Conservation (phyloP, 1,139 yeast genomes). For the Pichia sp. region DNA sequence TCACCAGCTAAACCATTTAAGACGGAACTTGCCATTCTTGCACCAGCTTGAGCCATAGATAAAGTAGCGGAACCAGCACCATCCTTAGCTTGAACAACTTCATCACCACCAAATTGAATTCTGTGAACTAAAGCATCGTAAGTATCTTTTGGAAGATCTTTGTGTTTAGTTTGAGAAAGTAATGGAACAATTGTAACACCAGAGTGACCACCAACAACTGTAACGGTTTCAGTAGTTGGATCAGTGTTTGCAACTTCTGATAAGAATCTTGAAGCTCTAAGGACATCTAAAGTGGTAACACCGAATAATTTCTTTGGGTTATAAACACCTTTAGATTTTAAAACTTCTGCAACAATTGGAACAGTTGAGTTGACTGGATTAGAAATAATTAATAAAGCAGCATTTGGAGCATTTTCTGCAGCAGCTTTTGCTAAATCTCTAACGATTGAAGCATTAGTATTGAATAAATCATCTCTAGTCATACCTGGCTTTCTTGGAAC, state of each 20-base stretch:
- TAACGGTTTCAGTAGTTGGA: constrained; percentile 67
- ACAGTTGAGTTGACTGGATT: constrained; percentile 99
- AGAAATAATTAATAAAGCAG: constrained; percentile 80
- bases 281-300: constrained; percentile 93
- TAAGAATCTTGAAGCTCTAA: constrained; percentile 89
- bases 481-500: constrained; percentile 99
- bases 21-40: constrained; percentile 84
- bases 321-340: constrained; percentile 79
- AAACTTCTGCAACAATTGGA: constrained; percentile 94
- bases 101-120: constrained; percentile 98
- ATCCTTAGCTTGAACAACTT: constrained; percentile 95
- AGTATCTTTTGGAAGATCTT: constrained; percentile 47
- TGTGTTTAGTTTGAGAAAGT: constrained; percentile 65
- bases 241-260: constrained; percentile 54
- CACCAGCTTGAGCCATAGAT: constrained; percentile 99
- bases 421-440: constrained; percentile 86
- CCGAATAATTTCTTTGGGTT: constrained; percentile 91
- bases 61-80: constrained; percentile 99
- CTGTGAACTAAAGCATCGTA: constrained; percentile 74
- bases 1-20: constrained; percentile 72
- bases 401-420: constrained; percentile 83
- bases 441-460: constrained; percentile 94
- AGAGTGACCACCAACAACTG: constrained; percentile 96
- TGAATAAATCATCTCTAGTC: constrained; percentile 97
- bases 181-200: constrained; percentile 97